phyloP scores from a whole-genome alignment of 495 filamentous ascomycete species.

The Thozetella sp. region DNA sequence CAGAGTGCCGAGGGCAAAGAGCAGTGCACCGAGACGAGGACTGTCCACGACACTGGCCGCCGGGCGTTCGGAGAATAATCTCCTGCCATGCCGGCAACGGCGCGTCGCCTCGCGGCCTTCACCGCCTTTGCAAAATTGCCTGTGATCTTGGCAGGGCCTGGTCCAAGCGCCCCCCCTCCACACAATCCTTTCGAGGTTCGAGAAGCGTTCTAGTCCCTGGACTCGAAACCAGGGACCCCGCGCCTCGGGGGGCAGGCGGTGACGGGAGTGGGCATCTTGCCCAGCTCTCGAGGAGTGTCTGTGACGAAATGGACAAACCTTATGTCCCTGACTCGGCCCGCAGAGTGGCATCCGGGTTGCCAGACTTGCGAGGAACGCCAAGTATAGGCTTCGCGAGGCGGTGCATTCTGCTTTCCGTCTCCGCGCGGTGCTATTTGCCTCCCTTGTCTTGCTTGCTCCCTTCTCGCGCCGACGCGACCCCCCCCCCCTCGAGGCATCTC shows the following conservation, averaged over 20 bases:
- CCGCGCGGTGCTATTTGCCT: too few species aligned
- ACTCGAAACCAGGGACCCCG: not conserved
- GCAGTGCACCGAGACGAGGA: not conserved
- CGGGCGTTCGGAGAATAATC: not conserved
- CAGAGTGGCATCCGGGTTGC: too few species aligned
- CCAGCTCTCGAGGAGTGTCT: not conserved
- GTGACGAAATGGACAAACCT: not conserved
- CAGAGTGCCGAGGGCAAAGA: not conserved
- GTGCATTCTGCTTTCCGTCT: too few species aligned
- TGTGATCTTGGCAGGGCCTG: too few species aligned
- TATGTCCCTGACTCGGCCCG: too few species aligned
- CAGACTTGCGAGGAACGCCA: too few species aligned
- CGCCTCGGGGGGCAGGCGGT: not conserved
- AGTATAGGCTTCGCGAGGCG: too few species aligned
- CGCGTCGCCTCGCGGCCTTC: not conserved
- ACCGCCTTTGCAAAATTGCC: not conserved
- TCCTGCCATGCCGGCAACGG: not conserved
- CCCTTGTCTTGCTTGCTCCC: too few species aligned
- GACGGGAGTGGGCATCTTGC: not conserved
- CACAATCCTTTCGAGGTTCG: not conserved
- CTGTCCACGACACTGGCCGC: too few species aligned
- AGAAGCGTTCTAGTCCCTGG: not conserved
- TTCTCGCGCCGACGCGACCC: too few species aligned
- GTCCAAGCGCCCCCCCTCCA: not conserved
- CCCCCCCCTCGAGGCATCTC: not conserved